Conservation (phyloP, 2,329 filamentous ascomycete species). For the Ophiostoma sp. region DNA sequence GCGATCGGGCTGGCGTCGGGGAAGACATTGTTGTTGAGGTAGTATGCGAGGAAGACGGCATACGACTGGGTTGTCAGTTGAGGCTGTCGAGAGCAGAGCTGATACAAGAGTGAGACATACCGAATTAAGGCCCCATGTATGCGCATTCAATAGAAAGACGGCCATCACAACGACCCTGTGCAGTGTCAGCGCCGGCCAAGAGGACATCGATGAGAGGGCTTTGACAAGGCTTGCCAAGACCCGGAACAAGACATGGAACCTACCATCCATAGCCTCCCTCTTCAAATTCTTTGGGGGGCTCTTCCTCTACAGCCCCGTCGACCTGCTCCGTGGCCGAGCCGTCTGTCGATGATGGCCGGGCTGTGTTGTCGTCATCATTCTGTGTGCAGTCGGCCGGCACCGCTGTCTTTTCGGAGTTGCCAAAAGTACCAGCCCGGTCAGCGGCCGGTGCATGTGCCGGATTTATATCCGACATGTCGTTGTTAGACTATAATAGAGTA, state of each 20-base stretch:
- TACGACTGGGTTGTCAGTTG: constrained; percentile 41
- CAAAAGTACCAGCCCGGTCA: neutral
- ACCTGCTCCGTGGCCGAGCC: constrained; percentile 16
- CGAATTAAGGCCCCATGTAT: constrained; percentile 71
- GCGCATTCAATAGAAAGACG: constrained; percentile 56
- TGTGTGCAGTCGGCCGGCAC: neutral
- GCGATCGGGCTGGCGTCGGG: constrained; percentile 58
- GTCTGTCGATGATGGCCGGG: neutral
- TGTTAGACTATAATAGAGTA: neutral
- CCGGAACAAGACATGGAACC: neutral
- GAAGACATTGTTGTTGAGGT: constrained; percentile 54
- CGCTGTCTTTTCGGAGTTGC: neutral
- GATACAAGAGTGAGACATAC: constrained; percentile 36
- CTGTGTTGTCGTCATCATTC: neutral
- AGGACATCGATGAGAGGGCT: neutral
- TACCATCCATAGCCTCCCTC: constrained; percentile 57
- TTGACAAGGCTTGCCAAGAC: constrained; percentile 5
- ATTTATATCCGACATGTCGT: neutral
- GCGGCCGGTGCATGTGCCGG: neutral
- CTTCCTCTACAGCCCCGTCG: constrained; percentile 21
- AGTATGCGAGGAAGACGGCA: constrained; percentile 53
- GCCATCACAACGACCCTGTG: constrained; percentile 47
- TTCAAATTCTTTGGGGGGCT: constrained; percentile 35
- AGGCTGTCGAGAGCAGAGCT: neutral
- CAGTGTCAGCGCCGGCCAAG: neutral